Evolutionary conservation across 129 eudicot species (phyloP).

Genomic region (Tagetes erecta): DNA sequence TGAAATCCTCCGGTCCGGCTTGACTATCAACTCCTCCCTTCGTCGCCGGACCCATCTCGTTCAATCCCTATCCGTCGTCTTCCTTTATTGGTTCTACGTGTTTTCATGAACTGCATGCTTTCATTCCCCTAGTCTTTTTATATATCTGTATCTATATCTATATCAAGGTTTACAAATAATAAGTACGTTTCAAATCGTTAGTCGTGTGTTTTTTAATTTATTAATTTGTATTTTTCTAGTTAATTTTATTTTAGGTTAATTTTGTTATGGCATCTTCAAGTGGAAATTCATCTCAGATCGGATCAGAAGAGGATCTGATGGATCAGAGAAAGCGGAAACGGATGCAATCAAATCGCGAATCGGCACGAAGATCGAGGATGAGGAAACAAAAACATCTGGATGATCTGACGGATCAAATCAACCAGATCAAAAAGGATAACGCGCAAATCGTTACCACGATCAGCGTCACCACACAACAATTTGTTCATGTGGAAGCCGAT

Average conservation of each 20-base stretch:
- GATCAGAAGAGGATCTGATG: slow-evolving; percentile 60
- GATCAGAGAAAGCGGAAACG: slow-evolving; percentile 82
- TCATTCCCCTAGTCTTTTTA: too few species aligned
- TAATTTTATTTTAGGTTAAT: not conserved
- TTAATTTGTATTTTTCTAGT: not conserved
- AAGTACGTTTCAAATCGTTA: not conserved
- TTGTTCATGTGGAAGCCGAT: slow-evolving; percentile 63
- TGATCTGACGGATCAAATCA: slow-evolving; percentile 60
- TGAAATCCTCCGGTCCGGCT: slow-evolving; percentile 84
- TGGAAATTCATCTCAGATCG: slow-evolving; percentile 60
- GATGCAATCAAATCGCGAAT: slow-evolving; percentile 90
- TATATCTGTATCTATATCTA: not conserved
- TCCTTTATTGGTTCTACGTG: slow-evolving; percentile 97
- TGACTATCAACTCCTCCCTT: slow-evolving; percentile 63
- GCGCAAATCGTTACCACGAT: slow-evolving; percentile 56
- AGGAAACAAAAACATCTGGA: slow-evolving; percentile 79
- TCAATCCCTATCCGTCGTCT: slow-evolving; percentile 87
- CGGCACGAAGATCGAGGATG: slow-evolving; percentile 84
- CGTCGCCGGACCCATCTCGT: slow-evolving; percentile 92
- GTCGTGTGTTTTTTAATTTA: too few species aligned
- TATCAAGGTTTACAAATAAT: not conserved
- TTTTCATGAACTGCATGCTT: slow-evolving; percentile 52
- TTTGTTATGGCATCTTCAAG: slow-evolving; percentile 65
- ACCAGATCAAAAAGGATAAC: slow-evolving; percentile 66
- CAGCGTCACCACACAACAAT: slow-evolving; percentile 57